These are phyloP conservation scores for Pulicaria dysenterica DNA, from an alignment of 129 eudicot species.

Conservation along the genomic window DNA sequence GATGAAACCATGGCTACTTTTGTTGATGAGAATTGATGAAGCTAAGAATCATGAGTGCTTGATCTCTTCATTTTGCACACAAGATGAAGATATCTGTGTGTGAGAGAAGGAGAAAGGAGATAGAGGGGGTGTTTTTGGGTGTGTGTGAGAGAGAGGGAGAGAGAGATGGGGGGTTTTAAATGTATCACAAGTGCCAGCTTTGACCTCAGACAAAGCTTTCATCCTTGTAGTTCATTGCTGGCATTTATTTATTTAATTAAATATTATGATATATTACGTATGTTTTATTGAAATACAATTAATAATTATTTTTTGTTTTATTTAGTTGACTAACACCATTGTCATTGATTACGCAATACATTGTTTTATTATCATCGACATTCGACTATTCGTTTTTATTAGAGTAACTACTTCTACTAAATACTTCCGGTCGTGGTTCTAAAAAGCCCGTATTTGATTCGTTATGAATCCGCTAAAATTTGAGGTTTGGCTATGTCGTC, in stretches of 20 bases:
- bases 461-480: no score
- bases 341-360: background rate
- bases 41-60: slow-evolving; percentile 13
- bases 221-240: slow-evolving; percentile 79
- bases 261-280: background rate
- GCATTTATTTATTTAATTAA: slow-evolving; percentile 40
- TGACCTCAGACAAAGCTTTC: slow-evolving; percentile 73
- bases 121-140: background rate
- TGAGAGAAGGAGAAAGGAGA: slow-evolving; percentile 9
- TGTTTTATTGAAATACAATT: slow-evolving; percentile 24
- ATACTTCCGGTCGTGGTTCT: no score
- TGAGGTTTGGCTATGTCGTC: no score
- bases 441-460: no score
- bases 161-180: slow-evolving; percentile 31
- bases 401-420: no score
- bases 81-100: slow-evolving; percentile 3
- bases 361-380: background rate
- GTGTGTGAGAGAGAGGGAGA: slow-evolving; percentile 23
- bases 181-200: slow-evolving; percentile 69
- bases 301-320: background rate
- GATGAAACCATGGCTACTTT: slow-evolving; percentile 49
- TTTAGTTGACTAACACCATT: slow-evolving; percentile 12
- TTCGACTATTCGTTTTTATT: background rate
- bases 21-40: slow-evolving; percentile 18
- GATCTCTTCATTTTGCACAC: slow-evolving; percentile 17